phyloP scores from a whole-genome alignment of 1,284 basidiomycete genomes.

The Puccinia coronata region DNA sequence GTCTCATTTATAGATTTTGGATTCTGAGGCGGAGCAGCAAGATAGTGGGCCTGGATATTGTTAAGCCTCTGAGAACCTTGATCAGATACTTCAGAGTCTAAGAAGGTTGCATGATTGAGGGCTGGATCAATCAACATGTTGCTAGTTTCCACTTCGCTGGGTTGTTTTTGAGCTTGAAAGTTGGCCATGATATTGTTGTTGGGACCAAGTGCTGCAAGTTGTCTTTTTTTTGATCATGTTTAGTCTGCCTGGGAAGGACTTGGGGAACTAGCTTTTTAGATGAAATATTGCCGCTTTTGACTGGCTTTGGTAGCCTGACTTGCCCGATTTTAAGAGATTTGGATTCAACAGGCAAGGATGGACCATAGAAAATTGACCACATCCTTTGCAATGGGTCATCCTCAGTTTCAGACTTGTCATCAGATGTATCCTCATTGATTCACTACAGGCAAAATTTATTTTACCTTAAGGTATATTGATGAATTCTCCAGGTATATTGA shows the following conservation, averaged over 20 bases:
- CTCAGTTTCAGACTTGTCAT: neutral
- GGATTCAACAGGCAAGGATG: no score
- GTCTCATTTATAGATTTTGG: neutral
- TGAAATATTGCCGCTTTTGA: neutral
- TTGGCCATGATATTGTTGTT: slow-evolving; percentile 21
- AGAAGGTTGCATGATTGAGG: neutral
- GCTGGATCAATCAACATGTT: no score
- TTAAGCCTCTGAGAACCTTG: no score
- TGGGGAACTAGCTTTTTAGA: neutral
- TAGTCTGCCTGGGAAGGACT: neutral
- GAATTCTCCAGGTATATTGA: no score
- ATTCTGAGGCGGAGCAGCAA: neutral
- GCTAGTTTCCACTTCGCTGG: no score
- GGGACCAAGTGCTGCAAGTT: neutral
- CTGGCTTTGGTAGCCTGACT: neutral
- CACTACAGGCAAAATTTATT: no score
- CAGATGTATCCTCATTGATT: neutral
- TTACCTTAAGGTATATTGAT: no score
- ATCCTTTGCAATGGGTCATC: neutral
- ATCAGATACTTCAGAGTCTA: neutral
- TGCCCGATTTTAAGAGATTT: neutral
- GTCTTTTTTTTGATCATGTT: neutral
- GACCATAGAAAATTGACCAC: neutral
- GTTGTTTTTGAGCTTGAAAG: neutral
- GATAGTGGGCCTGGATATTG: no score